Evolutionary conservation across 108 stramenopile genomes (phyloP), one percentile per base, ranked within the genome.

Genomic region (Cafeteria roenbergensis): DNA sequence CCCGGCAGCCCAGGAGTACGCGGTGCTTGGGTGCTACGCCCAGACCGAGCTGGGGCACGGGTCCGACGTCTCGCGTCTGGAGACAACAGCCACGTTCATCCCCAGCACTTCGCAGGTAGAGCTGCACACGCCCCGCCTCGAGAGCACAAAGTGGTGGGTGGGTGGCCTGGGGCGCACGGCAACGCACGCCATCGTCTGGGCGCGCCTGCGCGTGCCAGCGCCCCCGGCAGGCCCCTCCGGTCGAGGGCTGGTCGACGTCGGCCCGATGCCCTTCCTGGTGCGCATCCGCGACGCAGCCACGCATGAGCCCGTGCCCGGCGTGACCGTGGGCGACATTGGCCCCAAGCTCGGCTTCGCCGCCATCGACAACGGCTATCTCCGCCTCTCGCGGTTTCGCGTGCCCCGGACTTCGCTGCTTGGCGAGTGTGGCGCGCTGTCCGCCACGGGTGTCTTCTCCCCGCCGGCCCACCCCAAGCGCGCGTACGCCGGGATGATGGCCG

Each of bases 111-210:
- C 86, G 32, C 86, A 82, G 51, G 91, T 81, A 71, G 68, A 88
- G n/a, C 77, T 94, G 21, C 62, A 94, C 66, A 85, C 84, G 28
- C 93, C 93, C 0, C 87, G 88, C 33, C 58, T 93, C 52, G 90
- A 90, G 14, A 65, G 83, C 60, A 67, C 73, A 37, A 93, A 93
- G 54, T 90, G 90, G 75, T 96, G 95, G 95, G 90, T 90, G 28
- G 91, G 92, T 2, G 89, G 88, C 0, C 65, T 96, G 59, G 94
- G 94, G 1, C 77, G 83, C 28, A 90, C 88, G 8, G 91, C 89
- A 69, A 96, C 85, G 68, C 89, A 92, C 68, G 94, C 94, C 64
- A 90, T 92, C 87, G 92, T 96, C 28, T 92, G 92, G 71, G 94
- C 94, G 22, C 89, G 84, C 34, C 75, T 96, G 33, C 88, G 93